Evolutionary conservation across 1,284 basidiomycete species (phyloP), one percentile per base, ranked within the genome.

Genomic region (Somion occarium): DNA sequence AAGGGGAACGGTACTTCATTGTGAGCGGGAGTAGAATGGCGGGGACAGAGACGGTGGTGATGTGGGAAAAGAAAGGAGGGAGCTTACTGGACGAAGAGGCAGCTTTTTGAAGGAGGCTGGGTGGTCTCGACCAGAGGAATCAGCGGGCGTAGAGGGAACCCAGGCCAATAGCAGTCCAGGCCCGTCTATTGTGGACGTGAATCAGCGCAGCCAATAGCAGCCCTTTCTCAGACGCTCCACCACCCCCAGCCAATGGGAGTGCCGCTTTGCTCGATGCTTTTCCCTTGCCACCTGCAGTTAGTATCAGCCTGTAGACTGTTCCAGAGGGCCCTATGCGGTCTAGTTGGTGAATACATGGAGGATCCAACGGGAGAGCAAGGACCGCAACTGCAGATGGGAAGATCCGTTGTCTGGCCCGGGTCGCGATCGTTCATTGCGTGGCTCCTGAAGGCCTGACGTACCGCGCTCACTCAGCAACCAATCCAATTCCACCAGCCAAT

Each of bases 131-230:
- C 49, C 43, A 46, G 15, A 18, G 45, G 15, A 19, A 30, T 19
- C 22, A 25, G n/a, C 19, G 41, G 37, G 19, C 15, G 24, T n/a
- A 37, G 30, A 23, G 37, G 44, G 27, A 24, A 38, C 43, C 50
- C 25, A 64, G 62, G 55, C 62, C 62, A 64, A 64, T 62, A 59
- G 59, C 56, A 58, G 51, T 58, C 62, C 59, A 62, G 62, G 54
- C 60, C 53, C 56, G 52, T 53, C 52, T 47, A 48, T 49, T 54
- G 37, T 49, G 19, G 47, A 39, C 38, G 38, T 39, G n/a, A n/a
- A 30, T 20, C 19, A 26, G 11, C 22, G 30, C 46, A 37, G 18
- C 27, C 46, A 37, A 48, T 22, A 4, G 24, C 27, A 38, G 34
- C 12, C 15, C 12, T 5, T 34, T 2, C 20, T 27, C 26, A 19